Evolutionary conservation across 371 early-diverging fungal species (phyloP).

Genomic region (Syncephalastrum monosporum): DNA sequence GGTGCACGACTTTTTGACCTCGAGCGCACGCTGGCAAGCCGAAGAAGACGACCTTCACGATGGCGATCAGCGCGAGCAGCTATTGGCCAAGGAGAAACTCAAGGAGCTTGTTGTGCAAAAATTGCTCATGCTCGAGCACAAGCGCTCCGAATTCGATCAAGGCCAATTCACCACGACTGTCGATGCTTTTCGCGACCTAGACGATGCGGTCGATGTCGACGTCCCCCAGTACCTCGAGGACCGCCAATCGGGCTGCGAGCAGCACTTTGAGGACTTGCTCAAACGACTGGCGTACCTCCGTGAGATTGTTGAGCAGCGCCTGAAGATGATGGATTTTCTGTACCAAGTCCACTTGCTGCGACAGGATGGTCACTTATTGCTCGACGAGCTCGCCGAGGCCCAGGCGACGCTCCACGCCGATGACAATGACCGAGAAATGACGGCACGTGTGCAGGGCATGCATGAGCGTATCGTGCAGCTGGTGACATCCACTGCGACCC

Average conservation of each 20-base stretch:
- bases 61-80: conserved; percentile 8
- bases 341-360: conserved; percentile 26
- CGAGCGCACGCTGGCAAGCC: conserved; percentile 35
- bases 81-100: conserved; percentile 25
- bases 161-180: conserved; percentile 40
- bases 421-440: conserved; percentile 38
- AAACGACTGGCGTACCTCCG: conserved; percentile 38
- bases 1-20: conserved; percentile 27
- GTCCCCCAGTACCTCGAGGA: conserved; percentile 40
- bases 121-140: conserved; percentile 29
- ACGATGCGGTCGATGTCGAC: conserved; percentile 29
- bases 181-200: conserved; percentile 45
- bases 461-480: conserved; percentile 40
- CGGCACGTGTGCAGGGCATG: conserved; percentile 34
- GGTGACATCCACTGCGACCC: conserved; percentile 29
- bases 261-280: conserved; percentile 32
- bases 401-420: conserved; percentile 23
- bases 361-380: conserved; percentile 15
- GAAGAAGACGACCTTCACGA: conserved; percentile 22
- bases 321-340: conserved; percentile 45
- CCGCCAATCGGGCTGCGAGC: conserved; percentile 38
- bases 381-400: conserved; percentile 23
- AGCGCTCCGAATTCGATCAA: conserved; percentile 38
- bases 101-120: conserved; percentile 30
- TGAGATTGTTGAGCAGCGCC: conserved; percentile 45